Evolutionary conservation across 2,329 filamentous ascomycete genomes (phyloP), one percentile per base, ranked within the genome.

Genomic region (Pyrenochaeta sp.): DNA sequence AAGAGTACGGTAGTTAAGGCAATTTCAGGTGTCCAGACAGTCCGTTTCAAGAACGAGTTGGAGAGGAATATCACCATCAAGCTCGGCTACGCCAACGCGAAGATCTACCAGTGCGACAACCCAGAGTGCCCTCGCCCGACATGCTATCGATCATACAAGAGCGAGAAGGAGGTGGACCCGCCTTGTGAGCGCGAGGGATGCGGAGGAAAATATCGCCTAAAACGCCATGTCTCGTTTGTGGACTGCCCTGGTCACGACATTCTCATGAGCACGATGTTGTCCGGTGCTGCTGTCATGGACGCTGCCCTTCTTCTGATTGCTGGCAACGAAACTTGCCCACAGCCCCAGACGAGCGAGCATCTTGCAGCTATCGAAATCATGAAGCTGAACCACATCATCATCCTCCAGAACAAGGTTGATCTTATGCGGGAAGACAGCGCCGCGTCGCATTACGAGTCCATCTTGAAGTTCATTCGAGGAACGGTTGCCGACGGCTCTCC

Each of bases 221-320:
- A 96, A 66, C 85, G 50, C 22, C 51, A 61, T 39, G 63, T 71
- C 58, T 93, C 90, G 11, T 99, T 97, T 73, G 94, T 97, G 61
- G 94, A 97, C 76, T 97, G 94, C 81, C 94, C 94, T 44, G 94
- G 94, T 75, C 94, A 99, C 89, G 94, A 99, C 78, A 99, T 99
- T 91, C 92, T 99, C 74, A 99, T 99, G 94, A 97, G 93, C 77
- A 99, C 94, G 65, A 99, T 99, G 94, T 87, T 99, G 81, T 99
- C 94, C 69, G 94, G 94, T 69, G 94, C 94, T 64, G 94, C 94
- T 55, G 94, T 99, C 83, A 99, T 99, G 94, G 94, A 99, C 76
- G 94, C 94, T 56, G 94, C 94, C 13, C 84, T 99, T 48, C 85
- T 99, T 42, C 82, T 99, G 41, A 96, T 99, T 71, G 94, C 94